Base-by-base conservation (phyloP, 176 grass and related monocot genomes). In the Urochloa ruziziensis region DNA sequence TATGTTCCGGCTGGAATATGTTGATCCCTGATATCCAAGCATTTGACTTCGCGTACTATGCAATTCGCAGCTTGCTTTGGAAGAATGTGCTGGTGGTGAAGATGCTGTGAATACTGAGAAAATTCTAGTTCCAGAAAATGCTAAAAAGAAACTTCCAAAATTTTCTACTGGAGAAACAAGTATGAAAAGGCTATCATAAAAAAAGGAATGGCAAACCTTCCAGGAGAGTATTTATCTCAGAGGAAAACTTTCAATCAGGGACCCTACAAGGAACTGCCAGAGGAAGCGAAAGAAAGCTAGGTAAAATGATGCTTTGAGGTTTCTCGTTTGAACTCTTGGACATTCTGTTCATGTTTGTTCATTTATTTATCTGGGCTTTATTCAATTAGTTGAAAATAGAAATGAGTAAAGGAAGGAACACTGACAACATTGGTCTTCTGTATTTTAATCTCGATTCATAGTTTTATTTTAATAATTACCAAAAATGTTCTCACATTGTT, bases 131-230 rank as follows among this genome's bases (percentile, higher is more conserved):
- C 85, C 85, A 27, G 60, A 80, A 83, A 25, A 87, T 64, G 21
- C 12, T 53, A 91, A 87, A 75, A 83, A 29, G 51, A 79, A 48
- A 49, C 29, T 80, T 52, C 69, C 77, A 17, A 83, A 62, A 75
- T 74, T 43, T 52, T 85, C 84, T 54, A 66, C 59, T 35, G 81
- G 84, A 69, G 92, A 87, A 37, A 69, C 76, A 47, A 76, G 43
- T 69, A 73, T 81, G 56, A 91, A 80, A 80, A 59, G 40, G 52
- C 78, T 19, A 37, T 91, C 19, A 94, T 94, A 67, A 70, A 81
- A 51, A 48, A 88, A 61, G 87, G 87, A 51, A 89, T 91, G 24
- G 92, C 70, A 46, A 94, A 89, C 77, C 92, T 94, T 69, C 92
- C 92, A 34, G 37, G 86, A 29, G 77, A 33, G 44, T 27, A 80